phyloP scores from a whole-genome alignment of 176 grass and related monocot genomes.

The Oryza meyeriana region DNA sequence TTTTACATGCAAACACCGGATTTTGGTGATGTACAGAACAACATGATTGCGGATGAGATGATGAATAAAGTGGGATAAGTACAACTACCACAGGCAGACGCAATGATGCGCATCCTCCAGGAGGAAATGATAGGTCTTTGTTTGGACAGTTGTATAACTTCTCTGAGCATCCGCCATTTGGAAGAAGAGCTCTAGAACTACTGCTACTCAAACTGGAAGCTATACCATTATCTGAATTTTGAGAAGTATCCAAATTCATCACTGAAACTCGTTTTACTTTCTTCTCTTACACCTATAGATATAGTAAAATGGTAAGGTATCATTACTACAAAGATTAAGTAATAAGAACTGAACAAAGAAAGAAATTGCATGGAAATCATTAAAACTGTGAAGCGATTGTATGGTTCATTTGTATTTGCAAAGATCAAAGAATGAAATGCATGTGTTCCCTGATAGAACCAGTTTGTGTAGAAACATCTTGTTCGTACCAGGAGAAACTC shows the following conservation, averaged over 20 bases:
- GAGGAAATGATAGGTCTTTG: constrained; percentile 50
- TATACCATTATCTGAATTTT: constrained; percentile 43
- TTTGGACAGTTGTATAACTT: constrained; percentile 28
- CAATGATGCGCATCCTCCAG: constrained; percentile 52
- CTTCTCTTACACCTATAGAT: constrained; percentile 77
- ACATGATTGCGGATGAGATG: constrained; percentile 1
- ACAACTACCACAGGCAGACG: constrained; percentile 82
- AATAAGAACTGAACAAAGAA: neutral
- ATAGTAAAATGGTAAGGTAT: constrained; percentile 22
- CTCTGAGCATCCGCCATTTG: constrained; percentile 58
- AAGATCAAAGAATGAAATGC: neutral
- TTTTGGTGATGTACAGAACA: constrained; percentile 21
- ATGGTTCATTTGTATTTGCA: constrained; percentile 4
- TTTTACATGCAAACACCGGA: constrained; percentile 9
- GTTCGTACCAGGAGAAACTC: neutral
- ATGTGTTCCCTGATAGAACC: neutral
- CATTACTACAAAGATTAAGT: constrained; percentile 1
- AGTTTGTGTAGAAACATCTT: neutral
- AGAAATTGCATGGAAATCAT: neutral
- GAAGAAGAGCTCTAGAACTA: constrained; percentile 43
- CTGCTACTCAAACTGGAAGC: constrained; percentile 42
- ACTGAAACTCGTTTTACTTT: constrained; percentile 70
- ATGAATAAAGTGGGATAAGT: constrained; percentile 36
- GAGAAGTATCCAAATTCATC: constrained; percentile 59
- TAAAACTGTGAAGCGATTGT: constrained; percentile 2